Conservation (phyloP, 2,329 filamentous ascomycete genomes). For the Sporothrix globosa region DNA sequence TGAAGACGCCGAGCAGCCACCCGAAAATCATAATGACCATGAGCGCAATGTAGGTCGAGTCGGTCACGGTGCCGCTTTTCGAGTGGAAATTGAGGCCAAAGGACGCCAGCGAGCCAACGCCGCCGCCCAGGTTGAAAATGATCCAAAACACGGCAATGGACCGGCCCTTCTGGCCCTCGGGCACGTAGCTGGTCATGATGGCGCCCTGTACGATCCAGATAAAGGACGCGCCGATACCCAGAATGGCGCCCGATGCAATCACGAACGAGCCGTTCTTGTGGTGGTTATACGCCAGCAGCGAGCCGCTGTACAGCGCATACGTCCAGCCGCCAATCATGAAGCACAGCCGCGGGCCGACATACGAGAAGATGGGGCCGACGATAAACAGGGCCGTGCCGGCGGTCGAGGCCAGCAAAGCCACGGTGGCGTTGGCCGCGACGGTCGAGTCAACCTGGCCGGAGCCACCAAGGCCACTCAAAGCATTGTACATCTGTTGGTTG, state of each 20-base stretch:
- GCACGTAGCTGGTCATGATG: conserved; percentile 87
- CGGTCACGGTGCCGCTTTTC: conserved; percentile 49
- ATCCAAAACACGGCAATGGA: conserved; percentile 46
- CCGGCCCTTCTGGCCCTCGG: conserved; percentile 21
- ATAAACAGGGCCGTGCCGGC: conserved; percentile 41
- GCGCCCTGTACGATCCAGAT: conserved; percentile 81
- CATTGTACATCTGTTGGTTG: conserved; percentile 37
- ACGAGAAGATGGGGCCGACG: conserved; percentile 69
- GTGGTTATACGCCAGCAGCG: conserved; percentile 71
- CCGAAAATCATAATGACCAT: conserved; percentile 55
- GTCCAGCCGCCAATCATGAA: conserved; percentile 73
- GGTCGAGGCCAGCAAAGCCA: conserved; percentile 58
- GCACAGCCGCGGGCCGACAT: conserved; percentile 69
- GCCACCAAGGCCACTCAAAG: conserved; percentile 29
- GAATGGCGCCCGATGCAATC: conserved; percentile 73
- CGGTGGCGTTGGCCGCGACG: conserved; percentile 58
- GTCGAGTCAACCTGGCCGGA: conserved; percentile 59
- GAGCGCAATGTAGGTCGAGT: conserved; percentile 56
- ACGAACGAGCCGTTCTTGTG: conserved; percentile 69
- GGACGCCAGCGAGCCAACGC: conserved; percentile 48
- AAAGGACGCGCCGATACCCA: conserved; percentile 76
- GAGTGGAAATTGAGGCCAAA: conserved; percentile 40
- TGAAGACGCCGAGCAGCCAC: conserved; percentile 52
- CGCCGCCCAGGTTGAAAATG: conserved; percentile 24
- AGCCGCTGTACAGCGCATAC: conserved; percentile 73